phyloP scores from a whole-genome alignment of 139 green algal genomes.

The Bryopsis sp. region DNA sequence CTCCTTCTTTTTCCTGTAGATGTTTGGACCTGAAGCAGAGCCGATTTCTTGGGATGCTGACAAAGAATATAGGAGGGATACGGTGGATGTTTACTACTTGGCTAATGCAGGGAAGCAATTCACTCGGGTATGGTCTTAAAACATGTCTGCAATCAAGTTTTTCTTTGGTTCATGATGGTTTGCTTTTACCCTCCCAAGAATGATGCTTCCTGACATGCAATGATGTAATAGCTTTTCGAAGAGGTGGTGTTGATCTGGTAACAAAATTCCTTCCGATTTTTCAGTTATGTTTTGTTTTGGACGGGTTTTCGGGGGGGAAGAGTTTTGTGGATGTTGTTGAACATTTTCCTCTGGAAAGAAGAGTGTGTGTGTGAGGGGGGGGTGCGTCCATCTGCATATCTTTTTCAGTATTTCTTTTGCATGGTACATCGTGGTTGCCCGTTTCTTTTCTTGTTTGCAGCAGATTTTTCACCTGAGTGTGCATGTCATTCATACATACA shows the following conservation, averaged over 20 bases:
- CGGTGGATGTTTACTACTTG: slow-evolving; percentile 81
- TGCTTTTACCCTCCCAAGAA: no score
- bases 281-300: not conserved
- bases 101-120: slow-evolving; percentile 45
- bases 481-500: not conserved
- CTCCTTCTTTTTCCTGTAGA: slow-evolving; percentile 25
- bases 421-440: not conserved
- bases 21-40: slow-evolving; percentile 51
- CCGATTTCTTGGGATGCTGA: slow-evolving; percentile 74
- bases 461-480: not conserved
- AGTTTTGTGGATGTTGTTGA: slow-evolving; percentile 19
- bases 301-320: not conserved
- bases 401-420: no score
- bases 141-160: not conserved
- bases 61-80: slow-evolving; percentile 49
- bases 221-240: not conserved
- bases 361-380: no score
- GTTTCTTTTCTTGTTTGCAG: not conserved
- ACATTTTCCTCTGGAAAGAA: no score
- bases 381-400: no score
- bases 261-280: slow-evolving; percentile 7
- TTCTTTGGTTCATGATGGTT: no score
- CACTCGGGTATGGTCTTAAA: slow-evolving; percentile 30
- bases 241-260: not conserved
- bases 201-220: no score